These are phyloP conservation scores for Penicillium freii DNA, from an alignment of 2,329 filamentous ascomycete genomes.

Conservation along the genomic window DNA sequence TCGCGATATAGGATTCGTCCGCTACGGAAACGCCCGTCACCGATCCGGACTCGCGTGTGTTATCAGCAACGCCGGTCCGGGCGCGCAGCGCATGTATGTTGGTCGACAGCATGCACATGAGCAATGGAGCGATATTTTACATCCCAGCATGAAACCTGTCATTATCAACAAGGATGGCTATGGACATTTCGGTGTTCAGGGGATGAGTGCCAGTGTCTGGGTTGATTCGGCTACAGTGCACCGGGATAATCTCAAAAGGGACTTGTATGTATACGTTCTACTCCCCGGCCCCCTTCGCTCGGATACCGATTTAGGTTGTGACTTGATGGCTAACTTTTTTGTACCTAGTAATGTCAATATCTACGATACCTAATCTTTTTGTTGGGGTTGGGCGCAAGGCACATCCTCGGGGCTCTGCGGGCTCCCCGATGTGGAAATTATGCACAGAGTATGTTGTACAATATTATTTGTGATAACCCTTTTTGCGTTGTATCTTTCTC, in stretches of 20 bases:
- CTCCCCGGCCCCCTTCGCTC: neutral
- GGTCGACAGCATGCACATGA: constrained; percentile 58
- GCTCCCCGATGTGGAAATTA: neutral
- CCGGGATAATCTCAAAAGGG: constrained; percentile 4
- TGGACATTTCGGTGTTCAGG: constrained; percentile 55
- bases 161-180: constrained; percentile 59
- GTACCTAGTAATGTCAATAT: constrained; percentile 11
- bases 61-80: constrained; percentile 53
- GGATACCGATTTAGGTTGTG: neutral
- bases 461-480: neutral
- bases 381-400: neutral
- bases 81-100: constrained; percentile 60
- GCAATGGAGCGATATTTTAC: constrained; percentile 62
- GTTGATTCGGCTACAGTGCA: constrained; percentile 52
- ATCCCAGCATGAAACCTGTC: constrained; percentile 54
- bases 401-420: neutral
- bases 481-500: neutral
- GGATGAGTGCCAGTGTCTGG: constrained; percentile 60
- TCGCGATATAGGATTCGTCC: constrained; percentile 45
- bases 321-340: neutral
- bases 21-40: constrained; percentile 51
- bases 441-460: neutral
- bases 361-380: constrained; percentile 9
- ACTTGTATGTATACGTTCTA: constrained; percentile 12
- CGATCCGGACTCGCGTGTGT: constrained; percentile 55